These are phyloP conservation scores for Penstemon newberryi DNA, from an alignment of 257 asterid species.

Conservation along the genomic window DNA sequence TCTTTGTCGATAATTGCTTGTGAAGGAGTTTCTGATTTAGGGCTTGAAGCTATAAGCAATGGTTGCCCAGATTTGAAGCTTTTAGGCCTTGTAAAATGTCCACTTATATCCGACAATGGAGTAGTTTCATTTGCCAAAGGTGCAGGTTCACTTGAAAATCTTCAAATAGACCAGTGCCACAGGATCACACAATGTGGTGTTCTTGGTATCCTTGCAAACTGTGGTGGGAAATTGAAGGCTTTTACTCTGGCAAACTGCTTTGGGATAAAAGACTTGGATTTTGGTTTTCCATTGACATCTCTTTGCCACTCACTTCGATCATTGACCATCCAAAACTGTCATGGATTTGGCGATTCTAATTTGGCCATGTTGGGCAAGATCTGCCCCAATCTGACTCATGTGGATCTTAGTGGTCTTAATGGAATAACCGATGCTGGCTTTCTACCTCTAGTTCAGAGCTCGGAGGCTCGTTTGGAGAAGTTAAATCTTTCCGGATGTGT, in stretches of 20 bases:
- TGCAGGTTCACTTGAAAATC: slow-evolving; percentile 59
- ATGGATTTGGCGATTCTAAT: slow-evolving; percentile 63
- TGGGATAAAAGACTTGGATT: slow-evolving; percentile 57
- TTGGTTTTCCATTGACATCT: slow-evolving; percentile 38
- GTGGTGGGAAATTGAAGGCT: slow-evolving; percentile 58
- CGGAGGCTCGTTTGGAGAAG: slow-evolving; percentile 63
- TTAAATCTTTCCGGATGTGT: slow-evolving; percentile 69
- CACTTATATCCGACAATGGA: slow-evolving; percentile 73
- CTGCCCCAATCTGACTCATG: slow-evolving; percentile 60
- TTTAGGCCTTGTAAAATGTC: slow-evolving; percentile 50
- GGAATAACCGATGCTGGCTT: slow-evolving; percentile 68
- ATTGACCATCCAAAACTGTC: slow-evolving; percentile 66
- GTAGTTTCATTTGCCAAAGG: slow-evolving; percentile 57
- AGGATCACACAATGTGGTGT: slow-evolving; percentile 76
- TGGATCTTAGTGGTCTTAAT: slow-evolving; percentile 56
- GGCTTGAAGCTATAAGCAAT: slow-evolving; percentile 59
- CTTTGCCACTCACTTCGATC: slow-evolving; percentile 56
- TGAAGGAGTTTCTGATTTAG: slow-evolving; percentile 69
- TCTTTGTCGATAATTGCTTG: slow-evolving; percentile 66
- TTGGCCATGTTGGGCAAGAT: slow-evolving; percentile 50
- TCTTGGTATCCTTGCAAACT: slow-evolving; percentile 58
- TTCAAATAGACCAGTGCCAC: slow-evolving; percentile 71
- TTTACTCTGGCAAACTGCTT: slow-evolving; percentile 64
- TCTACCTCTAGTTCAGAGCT: slow-evolving; percentile 53
- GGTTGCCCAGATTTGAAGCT: slow-evolving; percentile 72